Percentiles rank a stretch among this genome's conserved stretches.
phyloP scores from a whole-genome alignment of 148 eudicot species.

The Nepenthes gracilis region DNA sequence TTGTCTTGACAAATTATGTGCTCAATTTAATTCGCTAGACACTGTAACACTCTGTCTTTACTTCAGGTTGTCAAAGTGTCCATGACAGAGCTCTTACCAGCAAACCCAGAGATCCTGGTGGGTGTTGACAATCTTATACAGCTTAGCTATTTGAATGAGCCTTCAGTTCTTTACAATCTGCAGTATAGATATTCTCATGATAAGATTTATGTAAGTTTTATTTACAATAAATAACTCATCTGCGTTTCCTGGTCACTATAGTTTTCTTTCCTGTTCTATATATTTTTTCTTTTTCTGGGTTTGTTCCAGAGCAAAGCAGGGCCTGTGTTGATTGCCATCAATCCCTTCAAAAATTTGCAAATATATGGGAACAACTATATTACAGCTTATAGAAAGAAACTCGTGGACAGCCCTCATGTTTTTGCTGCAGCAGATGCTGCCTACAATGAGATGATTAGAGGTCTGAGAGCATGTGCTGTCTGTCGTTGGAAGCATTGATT shows the following conservation, averaged over 20 bases:
- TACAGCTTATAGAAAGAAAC: slow-evolving; percentile 54
- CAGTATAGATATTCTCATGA: slow-evolving; percentile 64
- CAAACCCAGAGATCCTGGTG: slow-evolving; percentile 83
- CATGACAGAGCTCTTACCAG: slow-evolving; percentile 64
- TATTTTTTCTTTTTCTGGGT: slow-evolving; percentile 9
- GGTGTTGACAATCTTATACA: slow-evolving; percentile 89
- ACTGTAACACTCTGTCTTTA: slow-evolving; percentile 3
- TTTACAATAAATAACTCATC: background rate
- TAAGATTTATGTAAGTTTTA: slow-evolving; percentile 58
- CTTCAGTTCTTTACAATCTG: slow-evolving; percentile 82
- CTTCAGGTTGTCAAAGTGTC: slow-evolving; percentile 51
- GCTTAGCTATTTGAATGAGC: slow-evolving; percentile 93
- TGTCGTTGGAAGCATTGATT: slow-evolving; percentile 9
- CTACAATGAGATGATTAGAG: slow-evolving; percentile 77
- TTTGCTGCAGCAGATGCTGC: slow-evolving; percentile 67
- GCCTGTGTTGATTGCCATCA: slow-evolving; percentile 80
- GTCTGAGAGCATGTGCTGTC: slow-evolving; percentile 20
- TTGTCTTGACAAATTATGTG: background rate
- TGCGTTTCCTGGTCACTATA: background rate
- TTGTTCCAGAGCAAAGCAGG: slow-evolving; percentile 75
- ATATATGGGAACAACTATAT: slow-evolving; percentile 51
- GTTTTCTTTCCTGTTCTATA: background rate
- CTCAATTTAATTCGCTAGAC: background rate
- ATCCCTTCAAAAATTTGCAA: slow-evolving; percentile 76
- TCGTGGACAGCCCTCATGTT: slow-evolving; percentile 81